Evolutionary conservation across 768 basidiomycete genomes (phyloP).

Genomic region (Lanmaoa pseudosensibilis): DNA sequence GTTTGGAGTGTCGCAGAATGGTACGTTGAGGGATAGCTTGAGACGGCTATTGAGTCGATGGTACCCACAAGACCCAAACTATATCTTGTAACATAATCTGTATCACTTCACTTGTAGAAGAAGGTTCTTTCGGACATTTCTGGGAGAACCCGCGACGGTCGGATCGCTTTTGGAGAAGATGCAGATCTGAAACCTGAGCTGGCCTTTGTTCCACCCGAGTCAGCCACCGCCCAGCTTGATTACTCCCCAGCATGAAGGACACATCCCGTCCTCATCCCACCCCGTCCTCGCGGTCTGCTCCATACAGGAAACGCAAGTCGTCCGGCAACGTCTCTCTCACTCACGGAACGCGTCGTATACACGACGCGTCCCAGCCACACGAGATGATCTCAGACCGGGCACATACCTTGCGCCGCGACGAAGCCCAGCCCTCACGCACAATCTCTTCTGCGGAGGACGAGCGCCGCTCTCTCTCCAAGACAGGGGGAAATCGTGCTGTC

Average conservation of each 20-base stretch:
- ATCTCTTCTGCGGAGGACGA: not conserved
- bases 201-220: conserved; percentile 10
- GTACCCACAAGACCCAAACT: not conserved
- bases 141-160: conserved; percentile 8
- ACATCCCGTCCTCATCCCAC: conserved; percentile 16
- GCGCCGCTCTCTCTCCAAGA: not conserved
- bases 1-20: not conserved
- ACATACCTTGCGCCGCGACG: conserved; percentile 1
- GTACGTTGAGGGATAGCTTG: not conserved
- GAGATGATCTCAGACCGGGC: conserved; percentile 9
- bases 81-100: not conserved
- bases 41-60: not conserved
- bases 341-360: conserved; percentile 12
- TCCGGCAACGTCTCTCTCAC: conserved; percentile 5
- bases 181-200: not conserved
- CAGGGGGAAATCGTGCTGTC: conserved; percentile 7
- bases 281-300: conserved; percentile 9
- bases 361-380: conserved; percentile 12
- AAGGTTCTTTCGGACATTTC: not conserved
- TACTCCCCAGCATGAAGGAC: conserved; percentile 26
- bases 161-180: conserved; percentile 5
- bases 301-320: conserved; percentile 20
- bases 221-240: conserved; percentile 19
- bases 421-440: conserved; percentile 4
- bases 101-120: not conserved